phyloP scores from a whole-genome alignment of 164 flowering plant genomes.

The Cinnamomum micranthum region DNA sequence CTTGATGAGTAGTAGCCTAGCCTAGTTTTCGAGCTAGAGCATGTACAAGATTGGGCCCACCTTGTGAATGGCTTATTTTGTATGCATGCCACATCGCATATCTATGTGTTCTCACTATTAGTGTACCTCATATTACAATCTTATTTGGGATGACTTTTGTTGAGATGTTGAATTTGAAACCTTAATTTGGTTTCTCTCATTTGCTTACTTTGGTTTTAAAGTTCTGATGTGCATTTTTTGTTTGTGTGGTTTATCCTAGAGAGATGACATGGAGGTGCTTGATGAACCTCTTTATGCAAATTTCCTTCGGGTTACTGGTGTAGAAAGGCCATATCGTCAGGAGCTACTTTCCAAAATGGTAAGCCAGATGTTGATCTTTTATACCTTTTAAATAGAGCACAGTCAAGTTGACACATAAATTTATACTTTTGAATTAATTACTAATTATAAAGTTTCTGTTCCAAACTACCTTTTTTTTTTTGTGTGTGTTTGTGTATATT shows the following conservation, averaged over 20 bases:
- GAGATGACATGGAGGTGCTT: conserved; percentile 94
- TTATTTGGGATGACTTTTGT: background rate
- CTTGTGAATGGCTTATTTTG: background rate
- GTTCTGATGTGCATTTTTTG: background rate
- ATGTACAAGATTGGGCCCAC: background rate
- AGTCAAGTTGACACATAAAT: background rate
- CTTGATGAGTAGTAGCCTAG: background rate
- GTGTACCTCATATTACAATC: background rate
- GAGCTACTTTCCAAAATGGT: conserved; percentile 80
- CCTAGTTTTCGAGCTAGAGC: background rate
- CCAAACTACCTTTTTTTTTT: background rate
- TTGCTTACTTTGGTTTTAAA: background rate
- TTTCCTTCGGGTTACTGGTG: conserved; percentile 63
- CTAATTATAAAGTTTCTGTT: too few relatives aligned
- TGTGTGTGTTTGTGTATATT: too few relatives aligned
- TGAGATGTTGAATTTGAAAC: background rate
- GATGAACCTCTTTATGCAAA: conserved; percentile 95
- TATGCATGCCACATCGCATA: background rate
- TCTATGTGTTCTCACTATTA: background rate
- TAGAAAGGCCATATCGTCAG: conserved; percentile 76
- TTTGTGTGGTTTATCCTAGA: conserved; percentile 26
- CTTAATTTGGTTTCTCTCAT: background rate
- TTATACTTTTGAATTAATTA: too few relatives aligned
- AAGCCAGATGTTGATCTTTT: conserved; percentile 10
- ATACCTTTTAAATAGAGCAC: background rate